Base-by-base conservation (phyloP, 2,329 filamentous ascomycete genomes). In the Pseudomassariella vexata region DNA sequence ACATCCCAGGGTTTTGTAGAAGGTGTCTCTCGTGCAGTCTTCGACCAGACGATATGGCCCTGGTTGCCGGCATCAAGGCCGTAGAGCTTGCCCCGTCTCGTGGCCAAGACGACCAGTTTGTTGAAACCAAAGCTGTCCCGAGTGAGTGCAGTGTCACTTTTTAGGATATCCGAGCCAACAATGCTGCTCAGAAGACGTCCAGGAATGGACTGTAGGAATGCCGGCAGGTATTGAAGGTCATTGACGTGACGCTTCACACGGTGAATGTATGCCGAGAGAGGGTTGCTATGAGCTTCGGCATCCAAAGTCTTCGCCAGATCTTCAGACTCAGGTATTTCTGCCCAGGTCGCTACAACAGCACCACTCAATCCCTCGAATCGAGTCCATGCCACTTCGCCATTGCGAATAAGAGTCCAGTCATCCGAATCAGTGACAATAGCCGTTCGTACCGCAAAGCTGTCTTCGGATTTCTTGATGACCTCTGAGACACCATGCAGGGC, bases 81-180 rank as follows among this genome's bases (percentile, higher is more conserved):
- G 44, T 89, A 83, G 12, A 96, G 62, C 42, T 84, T 80, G 10
- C 89, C 89, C 35, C 79, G 80, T 34, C 76, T 71, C 2, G 89
- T 95, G 5, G 82, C 88, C 30, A 95, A 66, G 36, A 95, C 68
- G 5, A 89, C 74, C 19, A 90, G 65, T 59, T 95, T 94, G 56
- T 85, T 82, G 59, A 95, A 90, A 5, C 90, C 90, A 55, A 96
- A 96, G 23, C 70, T 76, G 48, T 92, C 84, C 11, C 78, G 70
- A 12, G 66, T 62, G n/a, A 82, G 63, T 6, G 66, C 66, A 18
- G 64, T 56, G 14, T 56, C 54, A 15, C 60, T 59, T 9, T 52
- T 58, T 1, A 59, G 49, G 11, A 68, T 62, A 7, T 72, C 67
- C 1, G 73, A 73, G 19, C 78, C 76, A 7, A 80, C 52, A 11